phyloP scores from a whole-genome alignment of 83 land plant species.

The Picea mariana region DNA sequence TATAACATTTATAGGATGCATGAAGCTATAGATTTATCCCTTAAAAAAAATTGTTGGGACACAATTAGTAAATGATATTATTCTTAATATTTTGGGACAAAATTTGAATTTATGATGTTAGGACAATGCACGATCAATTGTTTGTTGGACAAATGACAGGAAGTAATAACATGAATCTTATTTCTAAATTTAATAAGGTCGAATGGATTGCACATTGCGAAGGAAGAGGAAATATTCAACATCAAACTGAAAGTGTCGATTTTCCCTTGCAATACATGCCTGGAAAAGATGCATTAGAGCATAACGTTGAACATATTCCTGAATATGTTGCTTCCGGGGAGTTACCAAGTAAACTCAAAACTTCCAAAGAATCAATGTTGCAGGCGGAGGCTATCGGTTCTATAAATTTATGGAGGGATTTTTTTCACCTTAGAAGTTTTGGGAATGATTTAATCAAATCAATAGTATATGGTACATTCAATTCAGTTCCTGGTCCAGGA shows the following conservation, averaged over 20 bases:
- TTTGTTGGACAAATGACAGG: background rate
- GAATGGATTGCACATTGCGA: background rate
- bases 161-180: background rate
- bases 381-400: background rate
- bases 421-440: background rate
- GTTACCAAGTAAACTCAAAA: background rate
- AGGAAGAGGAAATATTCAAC: background rate
- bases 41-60: too few species aligned
- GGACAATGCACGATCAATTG: background rate
- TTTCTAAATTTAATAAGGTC: background rate
- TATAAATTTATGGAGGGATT: background rate
- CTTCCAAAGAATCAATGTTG: background rate
- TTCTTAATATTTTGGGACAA: too few species aligned
- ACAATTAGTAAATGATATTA: too few species aligned
- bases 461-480: background rate
- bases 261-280: background rate
- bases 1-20: too few species aligned
- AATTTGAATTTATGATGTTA: too few species aligned
- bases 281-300: background rate
- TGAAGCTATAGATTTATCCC: too few species aligned
- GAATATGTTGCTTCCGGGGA: background rate
- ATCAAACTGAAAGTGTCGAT: background rate
- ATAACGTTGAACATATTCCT: background rate
- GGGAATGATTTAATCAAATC: background rate
- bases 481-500: background rate